A percentile compares a stretch with the other conserved stretches of the same genome.
These are phyloP conservation scores for Podospora tetraspora DNA, from an alignment of 495 filamentous ascomycete genomes.

Conservation along the genomic window DNA sequence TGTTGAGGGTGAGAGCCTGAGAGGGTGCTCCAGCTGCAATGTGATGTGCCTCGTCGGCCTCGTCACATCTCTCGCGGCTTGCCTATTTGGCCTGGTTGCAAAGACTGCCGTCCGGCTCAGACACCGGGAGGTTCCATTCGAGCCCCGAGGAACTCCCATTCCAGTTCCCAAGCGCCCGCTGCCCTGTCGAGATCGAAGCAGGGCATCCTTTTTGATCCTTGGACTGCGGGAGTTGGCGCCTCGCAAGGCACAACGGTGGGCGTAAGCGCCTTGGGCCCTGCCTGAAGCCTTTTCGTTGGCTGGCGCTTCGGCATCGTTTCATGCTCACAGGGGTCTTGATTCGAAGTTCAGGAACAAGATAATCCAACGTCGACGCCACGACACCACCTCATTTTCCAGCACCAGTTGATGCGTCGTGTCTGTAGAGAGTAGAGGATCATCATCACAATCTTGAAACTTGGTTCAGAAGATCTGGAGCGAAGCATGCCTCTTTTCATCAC, in stretches of 20 bases:
- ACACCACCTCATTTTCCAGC: neutral
- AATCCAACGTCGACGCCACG: neutral
- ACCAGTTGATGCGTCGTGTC: neutral
- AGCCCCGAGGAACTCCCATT: neutral
- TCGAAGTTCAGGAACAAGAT: neutral
- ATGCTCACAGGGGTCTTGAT: neutral
- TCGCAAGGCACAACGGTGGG: neutral
- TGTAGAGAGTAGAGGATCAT: neutral
- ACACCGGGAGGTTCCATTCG: neutral
- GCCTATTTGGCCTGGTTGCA: neutral
- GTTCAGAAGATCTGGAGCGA: neutral
- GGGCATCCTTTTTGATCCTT: neutral
- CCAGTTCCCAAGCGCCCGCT: slow-evolving; percentile 5
- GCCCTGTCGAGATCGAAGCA: neutral
- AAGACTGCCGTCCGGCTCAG: too few relatives aligned
- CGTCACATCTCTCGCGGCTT: neutral
- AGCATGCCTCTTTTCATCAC: neutral
- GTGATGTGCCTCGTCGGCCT: neutral
- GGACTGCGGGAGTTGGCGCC: neutral
- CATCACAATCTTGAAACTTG: neutral
- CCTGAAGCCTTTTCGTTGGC: slow-evolving; percentile 3
- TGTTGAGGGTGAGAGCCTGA: neutral
- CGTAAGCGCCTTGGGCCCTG: slow-evolving; percentile 9
- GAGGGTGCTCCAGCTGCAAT: neutral
- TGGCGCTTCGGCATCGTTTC: slow-evolving; percentile 13